Base-by-base conservation (phyloP, 2,329 filamentous ascomycete species). In the Verticillium klebahnii region DNA sequence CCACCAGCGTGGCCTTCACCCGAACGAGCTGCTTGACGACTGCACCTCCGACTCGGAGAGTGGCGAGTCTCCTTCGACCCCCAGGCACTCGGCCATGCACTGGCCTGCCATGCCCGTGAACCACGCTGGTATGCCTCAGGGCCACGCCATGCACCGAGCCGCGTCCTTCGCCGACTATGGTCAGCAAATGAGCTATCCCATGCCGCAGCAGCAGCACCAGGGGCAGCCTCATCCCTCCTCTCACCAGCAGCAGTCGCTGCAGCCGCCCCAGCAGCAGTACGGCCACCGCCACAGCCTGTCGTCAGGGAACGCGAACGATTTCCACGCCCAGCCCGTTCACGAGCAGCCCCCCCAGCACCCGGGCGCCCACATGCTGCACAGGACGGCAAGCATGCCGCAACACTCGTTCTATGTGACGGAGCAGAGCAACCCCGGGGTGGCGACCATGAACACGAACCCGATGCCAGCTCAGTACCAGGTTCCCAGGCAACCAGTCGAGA, bases 401-500 rank as follows among this genome's bases (percentile, higher is more conserved):
- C 71, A 75, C 39, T 71, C 73, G 6, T 85, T 81, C 70, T 89
- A 86, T 67, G 79, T 88, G 34, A 82, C 86, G 1, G 85, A 89
- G 61, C 83, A 86, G 65, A 81, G 79, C 69, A 87, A 87, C 67
- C 85, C 85, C 11, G 84, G 82, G 14, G 82, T 89, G 6, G 85
- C 84, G 36, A 88, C 84, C 14, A 83, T 88, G 80, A 85, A 83
- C 72, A 80, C 83, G 12, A 80, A 78, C 65, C 68, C 77, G 7
- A 74, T 85, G 57, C 75, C 79, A n/a, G 72, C 77, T 7, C 74
- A 80, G 61, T 85, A 85, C 71, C 82, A 84, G 58, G 76, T 85
- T 58, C 77, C 80, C n/a, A 77, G 79, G 39, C 79, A 80, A 65
- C 66, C 62, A 8, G 74, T 78, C 31, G 81, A 82, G 61, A 73